Base-by-base conservation (phyloP, 371 early-diverging fungal genomes). In the Haplosporangium sp. region DNA sequence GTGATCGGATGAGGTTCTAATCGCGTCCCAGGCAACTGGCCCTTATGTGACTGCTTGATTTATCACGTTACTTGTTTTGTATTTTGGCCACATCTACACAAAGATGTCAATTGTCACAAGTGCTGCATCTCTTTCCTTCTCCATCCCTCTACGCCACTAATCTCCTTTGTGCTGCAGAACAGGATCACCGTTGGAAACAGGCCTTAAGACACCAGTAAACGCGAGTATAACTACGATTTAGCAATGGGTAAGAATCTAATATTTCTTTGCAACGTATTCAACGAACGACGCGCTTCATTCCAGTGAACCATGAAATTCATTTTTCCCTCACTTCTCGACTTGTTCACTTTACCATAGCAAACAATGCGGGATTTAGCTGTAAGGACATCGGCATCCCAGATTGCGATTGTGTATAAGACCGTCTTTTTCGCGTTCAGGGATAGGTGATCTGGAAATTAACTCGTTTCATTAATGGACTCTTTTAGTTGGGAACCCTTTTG, bases 351-450 rank as follows among this genome's bases (percentile, higher is more conserved):
- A 37, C 23, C 51, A 3, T 73, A 73, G 73, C 68, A 56, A 64
- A 38, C 62, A 76, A 76, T 54, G 64, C 51, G 45, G 76, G 71
- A 41, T 76, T 76, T 47, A 66, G 55, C 38, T 62, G 70, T 64
- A 63, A 52, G 60, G 16, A 13, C 7, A 38, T 16, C 46, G 16
- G 11, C 46, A 46, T 46, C 16, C 46, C 46, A 46, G 12, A 12
- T 12, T 41, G 3, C 13, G 16, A 18, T 41, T 16, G 41, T n/a
- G 16, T 46, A 12, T 5, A 46, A 4, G 11, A n/a, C 46, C 10
- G 12, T 46, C 16, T 11, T 46, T n/a, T n/a, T 10, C 46, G n/a
- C 20, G 42, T 10, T 42, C 53, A 40, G 55, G 41, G 23, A 21
- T 29, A 29, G 20, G 42, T n/a, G 16, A 54, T 29, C 29, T 29